phyloP scores from a whole-genome alignment of 176 grass and related monocot species.

The Urochloa ruziziensis region DNA sequence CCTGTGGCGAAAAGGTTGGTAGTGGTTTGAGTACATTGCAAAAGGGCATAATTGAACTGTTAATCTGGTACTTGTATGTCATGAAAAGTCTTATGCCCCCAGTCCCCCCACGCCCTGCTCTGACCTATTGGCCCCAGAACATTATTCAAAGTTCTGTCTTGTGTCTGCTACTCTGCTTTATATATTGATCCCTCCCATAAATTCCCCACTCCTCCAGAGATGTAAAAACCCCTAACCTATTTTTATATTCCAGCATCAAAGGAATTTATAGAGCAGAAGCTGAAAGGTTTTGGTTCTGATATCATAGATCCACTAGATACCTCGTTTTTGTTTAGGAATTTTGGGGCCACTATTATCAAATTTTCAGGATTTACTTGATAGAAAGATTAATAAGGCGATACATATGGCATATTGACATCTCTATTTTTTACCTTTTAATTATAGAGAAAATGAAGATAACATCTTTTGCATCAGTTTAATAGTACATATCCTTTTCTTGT shows the following conservation, averaged over 20 bases:
- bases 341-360: not conserved
- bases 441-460: not conserved
- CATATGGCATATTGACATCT: not conserved
- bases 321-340: conserved; percentile 1
- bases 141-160: conserved; percentile 5
- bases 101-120: not conserved
- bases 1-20: not conserved
- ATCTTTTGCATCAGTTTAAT: not conserved
- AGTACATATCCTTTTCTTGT: not conserved
- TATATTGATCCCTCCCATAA: not conserved
- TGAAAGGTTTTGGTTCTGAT: not conserved
- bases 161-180: conserved; percentile 19
- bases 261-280: not conserved
- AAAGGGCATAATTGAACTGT: conserved; percentile 29
- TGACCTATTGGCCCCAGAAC: not conserved
- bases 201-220: not conserved
- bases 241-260: not conserved
- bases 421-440: not conserved
- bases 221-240: not conserved
- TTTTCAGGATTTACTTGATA: not conserved
- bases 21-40: not conserved
- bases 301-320: not conserved
- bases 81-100: conserved; percentile 7
- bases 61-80: conserved; percentile 22
- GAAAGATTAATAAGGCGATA: not conserved